phyloP scores from a whole-genome alignment of 1,284 basidiomycete species.

The Taiwanofungus camphoratus region DNA sequence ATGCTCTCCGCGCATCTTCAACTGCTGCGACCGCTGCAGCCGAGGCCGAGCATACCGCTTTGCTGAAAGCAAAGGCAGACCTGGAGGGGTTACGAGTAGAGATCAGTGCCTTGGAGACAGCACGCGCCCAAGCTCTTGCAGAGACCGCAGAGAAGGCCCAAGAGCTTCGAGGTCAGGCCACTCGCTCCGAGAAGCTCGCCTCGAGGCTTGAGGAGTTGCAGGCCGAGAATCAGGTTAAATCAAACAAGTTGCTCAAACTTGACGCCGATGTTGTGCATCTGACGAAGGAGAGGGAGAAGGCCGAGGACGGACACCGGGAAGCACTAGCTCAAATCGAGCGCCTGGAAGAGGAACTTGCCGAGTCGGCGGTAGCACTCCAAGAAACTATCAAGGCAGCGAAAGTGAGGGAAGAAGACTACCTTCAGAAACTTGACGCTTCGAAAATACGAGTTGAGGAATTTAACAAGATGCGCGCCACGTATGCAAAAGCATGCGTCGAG shows the following conservation, averaged over 20 bases:
- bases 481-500: constrained; percentile 38
- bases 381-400: constrained; percentile 47
- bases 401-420: constrained; percentile 44
- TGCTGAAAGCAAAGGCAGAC: constrained; percentile 59
- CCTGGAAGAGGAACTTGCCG: constrained; percentile 47
- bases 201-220: constrained; percentile 52
- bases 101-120: constrained; percentile 42
- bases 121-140: constrained; percentile 43
- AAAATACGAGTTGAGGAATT: constrained; percentile 43
- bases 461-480: constrained; percentile 39
- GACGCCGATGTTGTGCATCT: constrained; percentile 77
- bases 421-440: constrained; percentile 36
- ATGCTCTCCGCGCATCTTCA: constrained; percentile 42
- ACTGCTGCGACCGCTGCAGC: constrained; percentile 43
- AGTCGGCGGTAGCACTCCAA: constrained; percentile 42
- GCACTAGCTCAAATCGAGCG: constrained; percentile 41
- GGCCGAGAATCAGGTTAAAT: constrained; percentile 67
- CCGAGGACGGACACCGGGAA: constrained; percentile 51
- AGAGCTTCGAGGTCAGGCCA: constrained; percentile 39
- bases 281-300: constrained; percentile 62
- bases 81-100: constrained; percentile 54
- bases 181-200: constrained; percentile 40
- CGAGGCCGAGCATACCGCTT: constrained; percentile 54
- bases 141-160: constrained; percentile 40
- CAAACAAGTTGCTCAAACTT: constrained; percentile 70